Evolutionary conservation across 163 green algal genomes (phyloP), one percentile per base, ranked within the genome.

Genomic region (Volvox carteri): DNA sequence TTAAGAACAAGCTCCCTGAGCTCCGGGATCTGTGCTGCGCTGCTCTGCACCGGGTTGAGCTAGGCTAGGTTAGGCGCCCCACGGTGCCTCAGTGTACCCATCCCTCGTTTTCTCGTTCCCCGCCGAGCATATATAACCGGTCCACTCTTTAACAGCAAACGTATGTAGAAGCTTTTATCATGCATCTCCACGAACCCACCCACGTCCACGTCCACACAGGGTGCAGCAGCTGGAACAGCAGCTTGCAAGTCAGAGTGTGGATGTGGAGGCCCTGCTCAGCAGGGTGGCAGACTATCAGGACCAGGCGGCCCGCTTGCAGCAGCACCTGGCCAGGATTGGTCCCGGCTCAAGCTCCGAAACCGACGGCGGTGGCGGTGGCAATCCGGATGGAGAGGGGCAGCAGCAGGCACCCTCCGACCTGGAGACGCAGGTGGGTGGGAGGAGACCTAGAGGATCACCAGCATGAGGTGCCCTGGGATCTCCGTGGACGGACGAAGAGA

Each of bases 341-440:
- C n/a, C n/a, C n/a, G n/a, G 16, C 70, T 58, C 70, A 46, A 48
- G 67, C 30, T 11, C 4, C 30, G 16, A 33, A 42, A 25, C 9
- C 74, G 65, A 14, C 74, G 8, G 44, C 74, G 25, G 46, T 4
- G 67, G 58, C 11, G 33, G 21, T 54, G 68, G 8, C 65, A 11
- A 33, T 11, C 7, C 21, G 65, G 30, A 75, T n/a, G 19, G 56
- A 7, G 16, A 5, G 19, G 16, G 16, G 33, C 4, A 35, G 11
- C 65, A 44, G 65, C 19, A 62, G n/a, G 12, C 12, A 44, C 44
- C 14, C 9, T 44, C 25, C 6, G 75, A 84, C 50, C 33, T 84
- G 75, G 75, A 84, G 75, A 33, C 11, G 48, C 75, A 84, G 75
- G 75, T 68, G 50, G 50, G 48, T 70, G 37, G 28, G 41, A 4